Evolutionary conservation across 2,329 filamentous ascomycete genomes (phyloP).

Genomic region (Rhinocladiella similis): DNA sequence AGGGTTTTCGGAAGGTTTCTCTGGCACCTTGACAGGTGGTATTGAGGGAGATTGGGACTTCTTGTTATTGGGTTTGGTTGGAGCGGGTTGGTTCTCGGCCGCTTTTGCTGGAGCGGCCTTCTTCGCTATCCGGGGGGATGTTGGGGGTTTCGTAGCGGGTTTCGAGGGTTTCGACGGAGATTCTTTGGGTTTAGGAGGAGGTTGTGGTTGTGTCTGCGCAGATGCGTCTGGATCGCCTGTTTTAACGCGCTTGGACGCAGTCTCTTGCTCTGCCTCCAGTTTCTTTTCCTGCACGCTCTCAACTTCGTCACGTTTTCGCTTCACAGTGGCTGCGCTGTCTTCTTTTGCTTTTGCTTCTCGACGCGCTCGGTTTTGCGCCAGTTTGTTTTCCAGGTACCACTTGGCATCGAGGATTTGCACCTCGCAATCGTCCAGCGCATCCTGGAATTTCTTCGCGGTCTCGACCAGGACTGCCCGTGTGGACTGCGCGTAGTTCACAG

Average conservation of each 20-base stretch:
- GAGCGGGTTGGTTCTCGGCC: slow-evolving; percentile 12
- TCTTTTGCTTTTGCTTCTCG: slow-evolving; percentile 27
- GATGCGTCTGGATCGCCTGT: slow-evolving; percentile 20
- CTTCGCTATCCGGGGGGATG: background rate
- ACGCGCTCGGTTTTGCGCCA: slow-evolving; percentile 25
- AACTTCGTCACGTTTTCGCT: slow-evolving; percentile 25
- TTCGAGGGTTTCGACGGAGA: slow-evolving; percentile 1
- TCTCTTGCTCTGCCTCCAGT: slow-evolving; percentile 12
- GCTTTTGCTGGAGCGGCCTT: slow-evolving; percentile 13
- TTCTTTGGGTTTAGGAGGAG: slow-evolving; percentile 5
- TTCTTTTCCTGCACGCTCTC: slow-evolving; percentile 17
- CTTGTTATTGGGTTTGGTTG: slow-evolving; percentile 14
- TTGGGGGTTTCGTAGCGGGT: background rate
- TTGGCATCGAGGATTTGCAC: slow-evolving; percentile 31
- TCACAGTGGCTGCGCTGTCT: slow-evolving; percentile 22
- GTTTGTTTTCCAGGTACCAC: slow-evolving; percentile 30
- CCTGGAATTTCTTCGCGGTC: slow-evolving; percentile 29
- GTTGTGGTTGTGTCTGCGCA: slow-evolving; percentile 1
- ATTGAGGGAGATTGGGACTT: slow-evolving; percentile 6
- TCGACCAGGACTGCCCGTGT: slow-evolving; percentile 29
- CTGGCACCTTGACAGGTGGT: slow-evolving; percentile 10
- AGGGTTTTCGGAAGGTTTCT: slow-evolving; percentile 14
- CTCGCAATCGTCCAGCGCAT: slow-evolving; percentile 31
- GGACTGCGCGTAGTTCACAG: slow-evolving; percentile 26
- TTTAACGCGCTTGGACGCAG: slow-evolving; percentile 26